phyloP scores from a whole-genome alignment of 208 protist species.

The Blastocrithidia nonstop region DNA sequence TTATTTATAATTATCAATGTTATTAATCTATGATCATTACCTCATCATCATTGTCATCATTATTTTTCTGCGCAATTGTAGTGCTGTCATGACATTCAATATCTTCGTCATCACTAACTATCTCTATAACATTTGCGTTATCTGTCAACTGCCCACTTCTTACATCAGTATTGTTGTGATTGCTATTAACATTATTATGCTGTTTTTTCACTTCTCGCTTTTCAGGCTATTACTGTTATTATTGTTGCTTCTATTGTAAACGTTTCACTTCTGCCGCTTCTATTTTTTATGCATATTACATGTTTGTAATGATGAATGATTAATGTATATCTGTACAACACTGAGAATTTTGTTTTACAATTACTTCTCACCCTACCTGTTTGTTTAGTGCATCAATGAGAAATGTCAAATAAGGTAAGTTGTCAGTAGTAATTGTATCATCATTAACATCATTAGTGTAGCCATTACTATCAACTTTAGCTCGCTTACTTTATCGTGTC shows the following conservation, averaged over 20 bases:
- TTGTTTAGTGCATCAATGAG: constrained; percentile 41
- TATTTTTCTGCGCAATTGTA: neutral
- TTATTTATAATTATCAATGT: neutral
- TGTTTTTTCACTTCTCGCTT: constrained; percentile 3
- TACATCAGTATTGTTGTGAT: neutral
- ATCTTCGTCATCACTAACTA: constrained; percentile 2
- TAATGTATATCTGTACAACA: no score
- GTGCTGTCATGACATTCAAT: neutral
- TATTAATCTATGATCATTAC: neutral
- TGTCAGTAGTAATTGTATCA: neutral
- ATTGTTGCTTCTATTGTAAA: neutral
- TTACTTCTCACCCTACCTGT: constrained; percentile 41
- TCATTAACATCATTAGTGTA: neutral
- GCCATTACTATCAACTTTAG: neutral
- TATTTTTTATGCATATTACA: constrained; percentile 5
- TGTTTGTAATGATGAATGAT: constrained; percentile 6
- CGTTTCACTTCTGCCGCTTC: constrained; percentile 7
- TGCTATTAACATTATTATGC: neutral
- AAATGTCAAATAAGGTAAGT: constrained; percentile 15
- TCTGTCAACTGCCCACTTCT: neutral
- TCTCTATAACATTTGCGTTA: neutral
- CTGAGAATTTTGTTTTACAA: constrained; percentile 16
- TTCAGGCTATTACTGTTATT: neutral
- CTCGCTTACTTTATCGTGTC: neutral
- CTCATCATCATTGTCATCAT: neutral